A percentile compares a stretch with the other conserved stretches of the same genome.
These are phyloP conservation scores for Xerocomus minutiporus DNA, from an alignment of 1,284 basidiomycete species.

Conservation along the genomic window DNA sequence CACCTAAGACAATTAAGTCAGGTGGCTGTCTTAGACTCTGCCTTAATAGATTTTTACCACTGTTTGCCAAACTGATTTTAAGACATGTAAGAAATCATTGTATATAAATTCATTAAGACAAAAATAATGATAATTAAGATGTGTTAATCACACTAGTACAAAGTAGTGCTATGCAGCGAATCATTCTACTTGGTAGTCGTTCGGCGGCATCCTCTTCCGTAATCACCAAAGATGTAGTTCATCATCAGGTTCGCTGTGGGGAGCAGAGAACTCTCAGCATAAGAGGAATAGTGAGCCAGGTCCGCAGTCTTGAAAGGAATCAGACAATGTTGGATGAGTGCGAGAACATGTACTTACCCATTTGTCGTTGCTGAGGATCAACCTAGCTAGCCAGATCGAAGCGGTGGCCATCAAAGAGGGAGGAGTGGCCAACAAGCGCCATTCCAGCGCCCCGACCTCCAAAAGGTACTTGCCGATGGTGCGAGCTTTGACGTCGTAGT, in stretches of 20 bases:
- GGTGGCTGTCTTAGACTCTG: no score
- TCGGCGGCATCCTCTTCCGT: no score
- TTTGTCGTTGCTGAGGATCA: constrained; percentile 77
- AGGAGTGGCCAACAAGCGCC: constrained; percentile 75
- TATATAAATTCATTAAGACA: no score
- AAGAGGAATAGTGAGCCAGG: constrained; percentile 88
- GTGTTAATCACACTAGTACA: no score
- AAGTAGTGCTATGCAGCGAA: no score
- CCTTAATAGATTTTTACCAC: no score
- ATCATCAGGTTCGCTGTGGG: constrained; percentile 92
- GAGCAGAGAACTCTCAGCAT: constrained; percentile 78
- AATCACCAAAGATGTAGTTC: constrained; percentile 89
- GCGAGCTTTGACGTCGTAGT: constrained; percentile 87
- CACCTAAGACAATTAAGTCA: no score
- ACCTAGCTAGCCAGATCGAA: constrained; percentile 85
- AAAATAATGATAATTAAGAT: no score
- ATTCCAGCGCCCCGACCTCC: constrained; percentile 88
- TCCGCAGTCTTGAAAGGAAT: constrained; percentile 63
- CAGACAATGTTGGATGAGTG: neutral
- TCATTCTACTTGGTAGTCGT: no score
- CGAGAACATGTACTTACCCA: constrained; percentile 62
- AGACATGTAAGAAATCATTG: no score
- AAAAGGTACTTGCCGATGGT: constrained; percentile 92
- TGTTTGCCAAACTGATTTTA: no score
- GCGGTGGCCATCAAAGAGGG: constrained; percentile 89